Evolutionary conservation across 164 flowering plant genomes (phyloP).

Genomic region (Warburgia ugandensis): DNA sequence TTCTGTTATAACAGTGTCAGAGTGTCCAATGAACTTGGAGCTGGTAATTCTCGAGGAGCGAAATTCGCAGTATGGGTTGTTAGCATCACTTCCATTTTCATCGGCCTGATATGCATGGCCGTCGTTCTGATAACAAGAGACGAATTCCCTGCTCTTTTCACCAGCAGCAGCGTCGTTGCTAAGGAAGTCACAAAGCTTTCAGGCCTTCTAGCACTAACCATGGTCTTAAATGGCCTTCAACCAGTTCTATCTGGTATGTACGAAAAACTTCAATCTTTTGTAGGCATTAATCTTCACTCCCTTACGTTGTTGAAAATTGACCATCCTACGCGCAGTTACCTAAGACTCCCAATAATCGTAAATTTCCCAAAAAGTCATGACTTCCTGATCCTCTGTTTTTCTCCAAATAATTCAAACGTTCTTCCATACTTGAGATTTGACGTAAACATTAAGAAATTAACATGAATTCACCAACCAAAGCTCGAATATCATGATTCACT

Average conservation of each 20-base stretch:
- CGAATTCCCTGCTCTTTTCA: conserved; percentile 51
- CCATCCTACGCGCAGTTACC: too few species aligned
- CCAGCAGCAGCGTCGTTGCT: conserved; percentile 39
- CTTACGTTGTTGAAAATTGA: background rate
- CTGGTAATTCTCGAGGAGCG: conserved; percentile 40
- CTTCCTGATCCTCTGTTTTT: background rate
- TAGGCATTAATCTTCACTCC: too few species aligned
- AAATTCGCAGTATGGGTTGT: conserved; percentile 51
- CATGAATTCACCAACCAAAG: too few species aligned
- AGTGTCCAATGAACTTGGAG: conserved; percentile 77
- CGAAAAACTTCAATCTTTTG: background rate
- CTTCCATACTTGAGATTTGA: too few species aligned
- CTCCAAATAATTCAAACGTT: background rate
- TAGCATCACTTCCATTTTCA: conserved; percentile 36
- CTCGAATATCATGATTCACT: too few species aligned
- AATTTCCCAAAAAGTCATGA: background rate
- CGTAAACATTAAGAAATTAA: too few species aligned
- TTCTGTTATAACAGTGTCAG: conserved; percentile 34
- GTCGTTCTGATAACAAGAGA: conserved; percentile 42
- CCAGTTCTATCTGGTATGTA: conserved; percentile 60
- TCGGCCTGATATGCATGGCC: conserved; percentile 40
- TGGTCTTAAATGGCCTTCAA: conserved; percentile 56
- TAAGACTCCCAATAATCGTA: background rate
- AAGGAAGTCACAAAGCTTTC: conserved; percentile 46
- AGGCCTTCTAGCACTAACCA: conserved; percentile 38